phyloP scores from a whole-genome alignment of 2,329 filamentous ascomycete genomes.

The Xylariaceae sp. region DNA sequence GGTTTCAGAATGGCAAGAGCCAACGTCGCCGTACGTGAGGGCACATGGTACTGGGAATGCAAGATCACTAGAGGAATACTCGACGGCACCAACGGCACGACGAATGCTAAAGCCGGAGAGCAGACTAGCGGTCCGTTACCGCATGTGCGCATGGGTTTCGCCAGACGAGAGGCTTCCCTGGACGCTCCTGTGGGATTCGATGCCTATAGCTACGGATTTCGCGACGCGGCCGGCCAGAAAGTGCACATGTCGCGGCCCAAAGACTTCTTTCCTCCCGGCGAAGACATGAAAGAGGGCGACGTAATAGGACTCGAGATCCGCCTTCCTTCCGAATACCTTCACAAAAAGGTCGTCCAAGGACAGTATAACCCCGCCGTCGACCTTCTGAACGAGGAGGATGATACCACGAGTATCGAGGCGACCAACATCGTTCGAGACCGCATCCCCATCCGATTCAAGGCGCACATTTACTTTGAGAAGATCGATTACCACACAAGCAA shows the following conservation, averaged over 20 bases:
- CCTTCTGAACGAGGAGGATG: slow-evolving; percentile 53
- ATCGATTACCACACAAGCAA: slow-evolving; percentile 85
- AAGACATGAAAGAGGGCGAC: slow-evolving; percentile 82
- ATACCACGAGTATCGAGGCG: slow-evolving; percentile 54
- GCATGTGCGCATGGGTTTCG: slow-evolving; percentile 83
- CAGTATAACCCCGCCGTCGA: slow-evolving; percentile 86
- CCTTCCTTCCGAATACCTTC: slow-evolving; percentile 77
- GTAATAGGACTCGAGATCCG: slow-evolving; percentile 88
- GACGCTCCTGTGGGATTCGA: slow-evolving; percentile 85
- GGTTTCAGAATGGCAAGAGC: slow-evolving; percentile 88
- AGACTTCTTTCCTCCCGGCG: slow-evolving; percentile 75
- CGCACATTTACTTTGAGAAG: slow-evolving; percentile 89
- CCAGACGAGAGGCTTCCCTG: slow-evolving; percentile 72
- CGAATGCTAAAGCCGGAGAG: slow-evolving; percentile 45
- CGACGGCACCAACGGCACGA: slow-evolving; percentile 23
- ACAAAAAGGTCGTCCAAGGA: slow-evolving; percentile 82
- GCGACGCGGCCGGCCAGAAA: slow-evolving; percentile 85
- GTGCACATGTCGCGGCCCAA: slow-evolving; percentile 92
- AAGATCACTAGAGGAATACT: slow-evolving; percentile 69
- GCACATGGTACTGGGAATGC: slow-evolving; percentile 91
- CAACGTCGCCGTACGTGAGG: slow-evolving; percentile 86
- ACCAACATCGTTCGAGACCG: slow-evolving; percentile 90
- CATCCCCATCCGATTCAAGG: slow-evolving; percentile 90
- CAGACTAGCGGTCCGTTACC: slow-evolving; percentile 48
- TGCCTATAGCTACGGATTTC: slow-evolving; percentile 89